Percentiles rank a stretch among this genome's conserved stretches.
These are phyloP conservation scores for Sphaerulina vaccinii DNA, from an alignment of 2,329 filamentous ascomycete genomes.

Conservation along the genomic window DNA sequence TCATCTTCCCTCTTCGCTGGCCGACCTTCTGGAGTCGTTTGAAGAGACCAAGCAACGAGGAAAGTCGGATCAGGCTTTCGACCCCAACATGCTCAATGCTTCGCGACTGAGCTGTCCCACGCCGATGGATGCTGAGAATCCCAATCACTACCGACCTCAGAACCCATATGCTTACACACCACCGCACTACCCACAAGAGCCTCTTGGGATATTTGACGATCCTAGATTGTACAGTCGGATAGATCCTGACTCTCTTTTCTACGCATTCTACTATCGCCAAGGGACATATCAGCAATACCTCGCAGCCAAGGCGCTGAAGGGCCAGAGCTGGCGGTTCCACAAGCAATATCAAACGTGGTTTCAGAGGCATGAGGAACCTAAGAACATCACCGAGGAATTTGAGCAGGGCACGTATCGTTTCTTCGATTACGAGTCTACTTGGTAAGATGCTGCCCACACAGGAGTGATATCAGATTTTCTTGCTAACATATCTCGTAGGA, in stretches of 20 bases:
- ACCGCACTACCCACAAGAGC: constrained; percentile 86
- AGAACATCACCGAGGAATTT: constrained; percentile 97
- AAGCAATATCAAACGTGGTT: constrained; percentile 99
- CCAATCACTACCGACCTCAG: constrained; percentile 80
- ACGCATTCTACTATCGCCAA: constrained; percentile 98
- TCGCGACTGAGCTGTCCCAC: constrained; percentile 75
- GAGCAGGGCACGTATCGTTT: constrained; percentile 99
- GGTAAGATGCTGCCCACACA: constrained; percentile 59
- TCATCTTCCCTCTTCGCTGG: constrained; percentile 82
- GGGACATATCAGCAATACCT: constrained; percentile 94
- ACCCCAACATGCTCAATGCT: constrained; percentile 69
- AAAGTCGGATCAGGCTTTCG: constrained; percentile 59
- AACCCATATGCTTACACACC: constrained; percentile 71
- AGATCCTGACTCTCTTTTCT: constrained; percentile 94
- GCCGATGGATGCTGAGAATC: constrained; percentile 74
- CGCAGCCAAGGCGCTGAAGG: constrained; percentile 93
- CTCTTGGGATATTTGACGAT: constrained; percentile 88
- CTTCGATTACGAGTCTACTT: constrained; percentile 99
- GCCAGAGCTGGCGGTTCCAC: constrained; percentile 98
- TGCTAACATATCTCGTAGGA: constrained; percentile 58
- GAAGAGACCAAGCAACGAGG: constrained; percentile 75
- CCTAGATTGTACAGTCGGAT: constrained; percentile 82
- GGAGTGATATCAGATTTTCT: constrained; percentile 16
- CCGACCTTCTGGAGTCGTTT: constrained; percentile 88
- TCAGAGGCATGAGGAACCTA: constrained; percentile 95